These are phyloP conservation scores for Xylariaceae sp. DNA, from an alignment of 2,329 filamentous ascomycete species.

Conservation along the genomic window DNA sequence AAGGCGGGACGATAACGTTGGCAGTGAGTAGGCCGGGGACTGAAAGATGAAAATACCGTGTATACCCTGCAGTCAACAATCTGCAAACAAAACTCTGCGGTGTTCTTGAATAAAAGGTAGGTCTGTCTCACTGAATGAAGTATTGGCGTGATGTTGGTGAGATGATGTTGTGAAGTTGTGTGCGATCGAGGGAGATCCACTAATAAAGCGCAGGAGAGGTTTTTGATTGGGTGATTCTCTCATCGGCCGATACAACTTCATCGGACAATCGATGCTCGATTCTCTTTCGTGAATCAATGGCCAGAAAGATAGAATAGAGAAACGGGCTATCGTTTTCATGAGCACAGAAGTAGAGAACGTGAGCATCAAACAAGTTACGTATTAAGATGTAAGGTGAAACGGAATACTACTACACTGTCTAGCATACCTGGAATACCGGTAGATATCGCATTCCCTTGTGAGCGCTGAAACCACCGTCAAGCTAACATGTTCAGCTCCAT, in stretches of 20 bases:
- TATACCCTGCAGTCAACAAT: too few species aligned
- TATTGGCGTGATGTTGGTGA: conserved; percentile 8
- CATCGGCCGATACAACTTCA: neutral
- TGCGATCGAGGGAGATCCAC: conserved; percentile 15
- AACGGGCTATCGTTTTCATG: neutral
- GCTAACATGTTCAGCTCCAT: neutral
- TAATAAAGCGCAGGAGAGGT: neutral
- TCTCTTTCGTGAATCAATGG: neutral
- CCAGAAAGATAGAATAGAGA: neutral
- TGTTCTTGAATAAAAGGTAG: neutral
- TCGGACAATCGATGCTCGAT: neutral
- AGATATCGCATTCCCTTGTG: neutral
- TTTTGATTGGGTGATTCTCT: conserved; percentile 18
- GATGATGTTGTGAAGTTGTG: neutral
- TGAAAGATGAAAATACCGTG: too few species aligned
- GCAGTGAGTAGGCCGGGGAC: too few species aligned
- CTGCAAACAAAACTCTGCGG: too few species aligned
- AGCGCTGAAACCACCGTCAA: neutral
- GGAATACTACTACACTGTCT: too few species aligned
- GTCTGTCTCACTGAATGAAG: conserved; percentile 3
- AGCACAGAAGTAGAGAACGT: too few species aligned
- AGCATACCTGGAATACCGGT: too few species aligned
- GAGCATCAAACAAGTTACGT: too few species aligned
- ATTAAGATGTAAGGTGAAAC: too few species aligned
- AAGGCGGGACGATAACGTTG: too few species aligned